These are phyloP conservation scores for Trichoderma asperelloides DNA, from an alignment of 495 filamentous ascomycete species.

Conservation along the genomic window DNA sequence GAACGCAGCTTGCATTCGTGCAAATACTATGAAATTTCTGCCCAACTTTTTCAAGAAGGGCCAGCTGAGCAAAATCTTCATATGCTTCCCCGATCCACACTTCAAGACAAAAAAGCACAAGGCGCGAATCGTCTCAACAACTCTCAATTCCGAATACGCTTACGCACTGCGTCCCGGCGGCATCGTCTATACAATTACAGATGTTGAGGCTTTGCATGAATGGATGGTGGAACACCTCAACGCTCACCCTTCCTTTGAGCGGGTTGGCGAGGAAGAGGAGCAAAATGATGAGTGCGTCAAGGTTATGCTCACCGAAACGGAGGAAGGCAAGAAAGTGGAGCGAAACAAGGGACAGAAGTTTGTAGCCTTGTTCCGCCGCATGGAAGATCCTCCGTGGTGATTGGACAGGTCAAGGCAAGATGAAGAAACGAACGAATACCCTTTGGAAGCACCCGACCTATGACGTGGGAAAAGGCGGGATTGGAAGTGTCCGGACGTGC, in stretches of 20 bases:
- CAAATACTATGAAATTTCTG: conserved; percentile 97
- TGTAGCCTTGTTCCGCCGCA: conserved; percentile 73
- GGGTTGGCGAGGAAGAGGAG: conserved; percentile 55
- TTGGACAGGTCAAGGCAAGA: neutral
- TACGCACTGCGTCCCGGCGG: conserved; percentile 78
- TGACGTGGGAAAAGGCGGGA: neutral
- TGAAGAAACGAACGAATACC: neutral
- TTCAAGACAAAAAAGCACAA: conserved; percentile 98
- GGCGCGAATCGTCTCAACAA: conserved; percentile 82
- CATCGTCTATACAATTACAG: conserved; percentile 88
- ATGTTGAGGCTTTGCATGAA: conserved; percentile 85
- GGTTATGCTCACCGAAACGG: conserved; percentile 79
- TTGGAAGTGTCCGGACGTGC: neutral
- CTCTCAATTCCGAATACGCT: conserved; percentile 85
- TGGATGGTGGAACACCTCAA: conserved; percentile 89
- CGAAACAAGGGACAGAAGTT: conserved; percentile 83
- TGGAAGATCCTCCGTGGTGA: conserved; percentile 69
- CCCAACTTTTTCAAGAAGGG: conserved; percentile 81
- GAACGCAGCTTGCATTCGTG: conserved; percentile 77
- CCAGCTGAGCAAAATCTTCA: conserved; percentile 82
- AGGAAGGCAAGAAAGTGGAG: conserved; percentile 95
- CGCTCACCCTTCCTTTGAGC: conserved; percentile 57
- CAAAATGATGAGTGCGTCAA: conserved; percentile 65
- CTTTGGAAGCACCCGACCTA: neutral
- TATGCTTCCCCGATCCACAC: conserved; percentile 97